Percentiles rank a stretch among this genome's conserved stretches.
Conservation (phyloP, 1,139 yeast genomes). For the Hemisphaericaspora xylanilytica region DNA sequence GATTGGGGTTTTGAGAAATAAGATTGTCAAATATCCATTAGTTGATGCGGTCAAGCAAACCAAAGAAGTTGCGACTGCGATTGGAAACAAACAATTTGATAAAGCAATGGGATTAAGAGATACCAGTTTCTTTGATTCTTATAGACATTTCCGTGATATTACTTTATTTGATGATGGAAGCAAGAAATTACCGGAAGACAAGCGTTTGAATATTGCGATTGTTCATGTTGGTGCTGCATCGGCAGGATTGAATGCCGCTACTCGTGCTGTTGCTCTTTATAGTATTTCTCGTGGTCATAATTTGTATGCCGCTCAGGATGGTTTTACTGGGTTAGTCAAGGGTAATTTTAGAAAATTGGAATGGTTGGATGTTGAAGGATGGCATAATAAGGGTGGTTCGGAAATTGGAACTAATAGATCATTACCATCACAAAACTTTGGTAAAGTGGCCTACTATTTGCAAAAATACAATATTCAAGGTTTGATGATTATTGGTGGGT, state of each 20-base stretch:
- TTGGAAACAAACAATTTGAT: slow-evolving; percentile 72
- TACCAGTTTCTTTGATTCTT: slow-evolving; percentile 79
- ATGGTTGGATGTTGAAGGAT: slow-evolving; percentile 87
- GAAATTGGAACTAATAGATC: slow-evolving; percentile 93
- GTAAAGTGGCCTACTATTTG: slow-evolving; percentile 86
- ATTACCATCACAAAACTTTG: slow-evolving; percentile 79
- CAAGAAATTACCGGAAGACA: slow-evolving; percentile 46
- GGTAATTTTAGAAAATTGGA: slow-evolving; percentile 70
- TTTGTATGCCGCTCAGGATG: slow-evolving; percentile 84
- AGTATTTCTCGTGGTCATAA: slow-evolving; percentile 89
- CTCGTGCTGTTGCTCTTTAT: slow-evolving; percentile 86
- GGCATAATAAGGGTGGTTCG: slow-evolving; percentile 92
- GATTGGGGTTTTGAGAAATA: slow-evolving; percentile 87
- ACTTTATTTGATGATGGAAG: slow-evolving; percentile 67
- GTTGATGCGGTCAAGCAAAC: slow-evolving; percentile 89
- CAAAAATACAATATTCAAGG: slow-evolving; percentile 86
- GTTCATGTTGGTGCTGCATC: slow-evolving; percentile 97
- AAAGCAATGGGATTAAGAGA: slow-evolving; percentile 86
- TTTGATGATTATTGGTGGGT: slow-evolving; percentile 87
- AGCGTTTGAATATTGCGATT: slow-evolving; percentile 70
- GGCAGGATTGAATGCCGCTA: slow-evolving; percentile 92
- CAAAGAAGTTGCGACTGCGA: slow-evolving; percentile 83
- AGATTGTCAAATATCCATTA: slow-evolving; percentile 77
- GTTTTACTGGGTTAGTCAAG: slow-evolving; percentile 85
- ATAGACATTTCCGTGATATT: slow-evolving; percentile 66